Conservation (phyloP, 2,329 filamentous ascomycete genomes). For the Aspergillus ustus region DNA sequence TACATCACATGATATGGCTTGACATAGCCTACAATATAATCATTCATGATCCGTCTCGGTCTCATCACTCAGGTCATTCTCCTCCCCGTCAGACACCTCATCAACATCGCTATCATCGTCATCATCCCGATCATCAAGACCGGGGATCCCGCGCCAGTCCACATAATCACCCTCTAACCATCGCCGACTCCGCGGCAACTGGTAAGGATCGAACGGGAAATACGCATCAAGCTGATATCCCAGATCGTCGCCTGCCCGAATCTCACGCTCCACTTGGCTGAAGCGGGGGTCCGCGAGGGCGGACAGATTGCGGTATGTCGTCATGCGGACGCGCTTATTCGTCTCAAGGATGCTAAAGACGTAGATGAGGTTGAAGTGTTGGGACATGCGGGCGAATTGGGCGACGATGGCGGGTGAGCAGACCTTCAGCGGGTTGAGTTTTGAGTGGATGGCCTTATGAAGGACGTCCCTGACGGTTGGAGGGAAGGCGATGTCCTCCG, state of each 20-base stretch:
- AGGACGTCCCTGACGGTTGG: constrained; percentile 74
- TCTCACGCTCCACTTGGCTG: constrained; percentile 58
- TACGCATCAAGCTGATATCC: constrained; percentile 89
- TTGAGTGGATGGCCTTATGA: constrained; percentile 78
- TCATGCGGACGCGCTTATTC: constrained; percentile 87
- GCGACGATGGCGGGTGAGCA: constrained; percentile 88
- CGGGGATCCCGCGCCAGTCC: constrained; percentile 75
- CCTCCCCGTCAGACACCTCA: constrained; percentile 30
- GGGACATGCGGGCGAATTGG: constrained; percentile 86
- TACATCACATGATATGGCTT: constrained; percentile 6
- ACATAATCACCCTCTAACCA: constrained; percentile 89
- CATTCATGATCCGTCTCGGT: constrained; percentile 50
- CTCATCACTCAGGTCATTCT: constrained; percentile 46
- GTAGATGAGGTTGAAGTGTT: constrained; percentile 86
- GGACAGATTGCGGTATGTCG: constrained; percentile 61
- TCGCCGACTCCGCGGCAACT: constrained; percentile 80
- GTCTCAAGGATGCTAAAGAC: constrained; percentile 85
- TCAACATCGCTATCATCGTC: constrained; percentile 47
- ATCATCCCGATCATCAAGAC: constrained; percentile 64
- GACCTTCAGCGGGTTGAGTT: constrained; percentile 92
- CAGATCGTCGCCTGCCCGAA: constrained; percentile 68
- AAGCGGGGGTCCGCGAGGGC: constrained; percentile 44
- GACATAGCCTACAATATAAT: background rate
- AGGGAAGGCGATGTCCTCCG: constrained; percentile 79
- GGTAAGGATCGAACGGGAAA: constrained; percentile 97